Conservation (phyloP, 352 stramenopile species). For the Pythium grandisporangium region DNA sequence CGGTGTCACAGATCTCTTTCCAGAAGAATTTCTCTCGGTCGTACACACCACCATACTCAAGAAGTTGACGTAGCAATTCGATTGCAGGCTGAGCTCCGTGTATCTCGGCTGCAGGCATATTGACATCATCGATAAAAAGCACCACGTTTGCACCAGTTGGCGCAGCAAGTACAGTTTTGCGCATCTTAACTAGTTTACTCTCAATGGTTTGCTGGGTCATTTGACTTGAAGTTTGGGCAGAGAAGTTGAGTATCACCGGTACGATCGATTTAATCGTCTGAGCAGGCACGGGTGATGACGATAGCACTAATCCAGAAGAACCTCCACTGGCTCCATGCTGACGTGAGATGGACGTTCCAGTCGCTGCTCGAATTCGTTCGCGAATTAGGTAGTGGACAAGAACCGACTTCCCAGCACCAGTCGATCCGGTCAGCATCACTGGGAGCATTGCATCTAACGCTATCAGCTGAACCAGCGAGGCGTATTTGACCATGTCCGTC, state of each 20-base stretch:
- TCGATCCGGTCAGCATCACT: slow-evolving; percentile 84
- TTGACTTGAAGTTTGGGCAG: slow-evolving; percentile 74
- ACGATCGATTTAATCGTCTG: slow-evolving; percentile 22
- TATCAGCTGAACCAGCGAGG: slow-evolving; percentile 43
- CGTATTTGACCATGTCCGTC: slow-evolving; percentile 52
- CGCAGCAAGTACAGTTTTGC: slow-evolving; percentile 87
- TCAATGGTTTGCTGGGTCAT: slow-evolving; percentile 84
- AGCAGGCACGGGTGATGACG: too few species aligned
- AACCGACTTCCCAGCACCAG: slow-evolving; percentile 84
- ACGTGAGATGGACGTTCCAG: too few species aligned
- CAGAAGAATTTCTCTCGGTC: slow-evolving; percentile 81
- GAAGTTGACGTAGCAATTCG: slow-evolving; percentile 62
- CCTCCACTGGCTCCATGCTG: too few species aligned
- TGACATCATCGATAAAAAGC: slow-evolving; percentile 88
- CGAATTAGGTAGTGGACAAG: slow-evolving; percentile 65
- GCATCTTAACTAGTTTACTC: slow-evolving; percentile 87
- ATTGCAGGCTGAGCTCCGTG: slow-evolving; percentile 69
- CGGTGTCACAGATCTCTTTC: slow-evolving; percentile 62
- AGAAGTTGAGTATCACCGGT: slow-evolving; percentile 72
- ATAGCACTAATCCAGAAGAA: too few species aligned
- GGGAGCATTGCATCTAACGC: slow-evolving; percentile 48
- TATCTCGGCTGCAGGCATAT: slow-evolving; percentile 78
- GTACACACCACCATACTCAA: slow-evolving; percentile 69
- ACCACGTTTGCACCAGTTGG: slow-evolving; percentile 61
- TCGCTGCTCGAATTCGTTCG: not conserved